Evolutionary conservation across 148 eudicot species (phyloP).

Genomic region (Chenopodium suecicum): DNA sequence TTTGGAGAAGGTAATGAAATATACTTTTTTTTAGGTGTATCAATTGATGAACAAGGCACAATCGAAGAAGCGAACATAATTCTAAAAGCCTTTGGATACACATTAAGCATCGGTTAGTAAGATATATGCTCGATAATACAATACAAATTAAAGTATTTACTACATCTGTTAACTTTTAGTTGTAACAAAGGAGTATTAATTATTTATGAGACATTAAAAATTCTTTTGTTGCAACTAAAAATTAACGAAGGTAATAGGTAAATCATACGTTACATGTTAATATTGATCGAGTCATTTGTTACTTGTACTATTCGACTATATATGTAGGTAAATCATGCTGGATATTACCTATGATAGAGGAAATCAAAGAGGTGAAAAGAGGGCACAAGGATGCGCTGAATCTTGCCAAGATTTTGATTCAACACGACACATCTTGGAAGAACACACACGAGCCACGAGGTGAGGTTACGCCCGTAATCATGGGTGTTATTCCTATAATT

Average conservation of each 20-base stretch:
- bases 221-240: no score
- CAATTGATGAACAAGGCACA: background rate
- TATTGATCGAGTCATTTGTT: background rate
- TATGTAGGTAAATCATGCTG: constrained; percentile 6
- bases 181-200: no score
- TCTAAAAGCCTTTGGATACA: background rate
- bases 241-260: no score
- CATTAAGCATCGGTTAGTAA: constrained; percentile 1
- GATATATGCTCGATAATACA: background rate
- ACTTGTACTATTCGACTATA: no score
- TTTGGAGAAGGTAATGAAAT: no score
- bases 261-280: no score
- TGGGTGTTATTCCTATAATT: background rate
- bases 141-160: no score
- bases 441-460: background rate
- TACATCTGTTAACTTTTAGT: no score
- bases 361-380: background rate
- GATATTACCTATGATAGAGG: constrained; percentile 6
- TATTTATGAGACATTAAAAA: no score
- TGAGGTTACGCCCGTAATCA: constrained; percentile 8
- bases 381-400: background rate
- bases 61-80: background rate
- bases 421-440: constrained; percentile 13
- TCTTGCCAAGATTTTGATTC: constrained; percentile 5
- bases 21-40: background rate